Percentiles rank a stretch among this genome's conserved stretches.
These are phyloP conservation scores for Penstemon newberryi DNA, from an alignment of 257 asterid genomes.

Conservation along the genomic window DNA sequence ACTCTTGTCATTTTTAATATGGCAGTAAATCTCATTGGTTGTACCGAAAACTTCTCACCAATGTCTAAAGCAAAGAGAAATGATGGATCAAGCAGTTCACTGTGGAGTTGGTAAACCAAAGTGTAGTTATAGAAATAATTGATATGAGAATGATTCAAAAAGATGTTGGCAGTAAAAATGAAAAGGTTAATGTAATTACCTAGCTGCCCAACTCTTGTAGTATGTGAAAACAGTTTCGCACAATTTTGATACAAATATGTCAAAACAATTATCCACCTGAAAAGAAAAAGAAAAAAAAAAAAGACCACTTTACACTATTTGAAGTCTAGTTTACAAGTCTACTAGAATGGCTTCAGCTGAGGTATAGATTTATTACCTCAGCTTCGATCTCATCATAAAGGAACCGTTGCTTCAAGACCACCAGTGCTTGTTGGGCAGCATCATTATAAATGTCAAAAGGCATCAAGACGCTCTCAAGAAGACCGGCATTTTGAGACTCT, in stretches of 20 bases:
- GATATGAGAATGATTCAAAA: conserved; percentile 17
- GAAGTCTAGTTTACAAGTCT: conserved; percentile 8
- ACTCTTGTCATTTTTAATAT: conserved; percentile 83
- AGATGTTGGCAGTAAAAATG: conserved; percentile 2
- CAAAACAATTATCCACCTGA: conserved; percentile 97
- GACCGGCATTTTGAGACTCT: conserved; percentile 77
- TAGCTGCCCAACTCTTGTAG: conserved; percentile 98
- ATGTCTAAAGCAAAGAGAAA: conserved; percentile 87
- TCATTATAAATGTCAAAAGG: conserved; percentile 97
- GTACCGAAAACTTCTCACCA: conserved; percentile 86
- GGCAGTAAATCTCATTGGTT: conserved; percentile 81
- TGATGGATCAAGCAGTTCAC: conserved; percentile 95
- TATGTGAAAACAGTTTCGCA: conserved; percentile 81
- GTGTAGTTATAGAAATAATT: background rate
- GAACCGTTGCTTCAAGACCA: conserved; percentile 90
- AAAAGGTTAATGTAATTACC: conserved; percentile 49
- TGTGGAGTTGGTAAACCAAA: conserved; percentile 41
- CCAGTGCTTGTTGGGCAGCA: conserved; percentile 96
- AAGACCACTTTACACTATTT: background rate
- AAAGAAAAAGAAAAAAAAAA: conserved; percentile 16
- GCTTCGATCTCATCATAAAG: conserved; percentile 99
- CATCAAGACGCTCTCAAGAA: conserved; percentile 83
- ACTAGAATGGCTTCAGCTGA: conserved; percentile 5
- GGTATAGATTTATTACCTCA: conserved; percentile 59
- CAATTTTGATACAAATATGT: conserved; percentile 81